Percentiles rank a stretch among this genome's conserved stretches.
Conservation (phyloP, 2,329 filamentous ascomycete genomes). For the Apiospora kogelbergensis region DNA sequence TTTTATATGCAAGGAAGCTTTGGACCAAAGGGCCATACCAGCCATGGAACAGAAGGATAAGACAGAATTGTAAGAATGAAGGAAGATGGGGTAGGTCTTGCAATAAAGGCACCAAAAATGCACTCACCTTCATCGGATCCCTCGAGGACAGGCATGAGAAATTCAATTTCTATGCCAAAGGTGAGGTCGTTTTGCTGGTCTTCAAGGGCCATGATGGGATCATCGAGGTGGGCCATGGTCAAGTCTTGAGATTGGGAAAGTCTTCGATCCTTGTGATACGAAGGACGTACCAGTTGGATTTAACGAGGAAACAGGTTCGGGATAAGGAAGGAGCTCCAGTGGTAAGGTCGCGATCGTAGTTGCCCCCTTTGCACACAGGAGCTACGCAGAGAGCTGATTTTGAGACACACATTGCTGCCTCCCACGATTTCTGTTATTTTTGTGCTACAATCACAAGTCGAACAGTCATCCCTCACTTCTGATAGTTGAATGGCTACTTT, state of each 20-base stretch:
- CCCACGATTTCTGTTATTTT: not conserved
- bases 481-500: too few relatives aligned
- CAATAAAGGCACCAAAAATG: not conserved
- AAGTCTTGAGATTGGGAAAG: not conserved
- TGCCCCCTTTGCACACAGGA: not conserved
- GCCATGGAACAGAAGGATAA: not conserved
- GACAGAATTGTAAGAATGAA: too few relatives aligned
- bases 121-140: not conserved
- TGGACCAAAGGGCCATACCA: not conserved
- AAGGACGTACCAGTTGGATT: not conserved
- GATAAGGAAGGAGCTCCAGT: not conserved
- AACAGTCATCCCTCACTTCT: not conserved
- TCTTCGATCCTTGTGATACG: not conserved
- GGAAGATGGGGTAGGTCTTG: too few relatives aligned
- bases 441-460: not conserved
- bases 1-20: too few relatives aligned
- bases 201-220: not conserved
- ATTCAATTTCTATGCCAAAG: constrained; percentile 28
- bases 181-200: constrained; percentile 17
- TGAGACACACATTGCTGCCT: too few relatives aligned
- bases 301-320: not conserved
- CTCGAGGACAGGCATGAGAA: constrained; percentile 15
- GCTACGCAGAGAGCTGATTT: not conserved
- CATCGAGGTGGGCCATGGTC: not conserved
- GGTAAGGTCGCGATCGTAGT: not conserved